Evolutionary conservation across 2,329 filamentous ascomycete species (phyloP).

Genomic region (Pyrenophora seminiperda): DNA sequence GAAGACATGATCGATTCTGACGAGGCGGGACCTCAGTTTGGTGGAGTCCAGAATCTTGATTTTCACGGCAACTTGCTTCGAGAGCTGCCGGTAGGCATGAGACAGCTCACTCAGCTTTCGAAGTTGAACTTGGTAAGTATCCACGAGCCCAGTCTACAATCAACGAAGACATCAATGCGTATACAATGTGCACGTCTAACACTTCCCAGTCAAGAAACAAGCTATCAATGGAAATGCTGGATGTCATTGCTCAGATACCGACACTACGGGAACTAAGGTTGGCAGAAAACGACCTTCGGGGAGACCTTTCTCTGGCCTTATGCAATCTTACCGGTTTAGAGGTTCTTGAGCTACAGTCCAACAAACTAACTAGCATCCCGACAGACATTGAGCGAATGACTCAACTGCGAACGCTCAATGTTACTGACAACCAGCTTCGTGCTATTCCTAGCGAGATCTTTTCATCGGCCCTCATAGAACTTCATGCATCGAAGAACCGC

Average conservation of each 20-base stretch:
- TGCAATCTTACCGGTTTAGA: conserved; percentile 72
- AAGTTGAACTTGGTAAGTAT: conserved; percentile 75
- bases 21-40: conserved; percentile 75
- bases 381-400: conserved; percentile 68
- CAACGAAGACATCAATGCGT: background rate
- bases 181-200: conserved; percentile 15
- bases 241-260: conserved; percentile 73
- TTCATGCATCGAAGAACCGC: conserved; percentile 78
- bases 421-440: conserved; percentile 78
- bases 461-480: conserved; percentile 69
- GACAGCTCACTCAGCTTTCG: conserved; percentile 74
- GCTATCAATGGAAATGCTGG: conserved; percentile 72
- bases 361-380: conserved; percentile 75
- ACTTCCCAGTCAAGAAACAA: conserved; percentile 74
- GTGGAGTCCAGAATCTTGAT: conserved; percentile 78
- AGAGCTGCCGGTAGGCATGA: conserved; percentile 74
- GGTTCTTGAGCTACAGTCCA: conserved; percentile 78
- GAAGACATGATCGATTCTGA: conserved; percentile 66
- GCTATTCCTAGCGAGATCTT: conserved; percentile 73
- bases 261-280: conserved; percentile 80
- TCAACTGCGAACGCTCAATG: conserved; percentile 74
- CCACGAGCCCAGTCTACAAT: background rate
- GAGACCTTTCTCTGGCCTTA: conserved; percentile 64
- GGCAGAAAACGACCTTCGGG: conserved; percentile 51
- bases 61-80: conserved; percentile 82